Conservation (phyloP, 352 stramenopile genomes). For the Globisporangium canariense region DNA sequence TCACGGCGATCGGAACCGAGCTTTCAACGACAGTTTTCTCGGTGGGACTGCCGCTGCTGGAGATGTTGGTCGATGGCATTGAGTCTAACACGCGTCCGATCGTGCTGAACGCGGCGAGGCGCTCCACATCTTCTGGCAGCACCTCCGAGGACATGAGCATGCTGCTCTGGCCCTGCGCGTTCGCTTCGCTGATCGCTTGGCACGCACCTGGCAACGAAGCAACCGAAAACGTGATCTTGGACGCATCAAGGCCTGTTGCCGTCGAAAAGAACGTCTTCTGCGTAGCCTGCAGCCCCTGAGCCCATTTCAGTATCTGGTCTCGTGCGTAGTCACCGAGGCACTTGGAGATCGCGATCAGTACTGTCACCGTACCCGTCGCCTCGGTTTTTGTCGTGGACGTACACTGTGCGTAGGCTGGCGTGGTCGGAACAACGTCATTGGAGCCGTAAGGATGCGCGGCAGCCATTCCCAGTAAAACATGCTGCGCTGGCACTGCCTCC, state of each 20-base stretch:
- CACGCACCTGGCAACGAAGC: constrained; percentile 33
- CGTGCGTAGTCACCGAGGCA: constrained; percentile 37
- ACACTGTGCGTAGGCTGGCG: background rate
- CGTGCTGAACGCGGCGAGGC: constrained; percentile 4
- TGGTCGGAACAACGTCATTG: no score
- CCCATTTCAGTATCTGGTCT: constrained; percentile 36
- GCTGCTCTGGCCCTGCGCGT: constrained; percentile 21
- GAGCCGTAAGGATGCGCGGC: no score
- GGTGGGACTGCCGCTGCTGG: background rate
- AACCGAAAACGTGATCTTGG: background rate
- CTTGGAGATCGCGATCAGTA: constrained; percentile 60
- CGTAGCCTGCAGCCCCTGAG: background rate
- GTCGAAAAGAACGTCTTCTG: constrained; percentile 11
- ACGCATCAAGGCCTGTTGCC: background rate
- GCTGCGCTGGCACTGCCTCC: constrained; percentile 3
- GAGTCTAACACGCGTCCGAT: constrained; percentile 10
- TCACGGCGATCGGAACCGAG: constrained; percentile 9
- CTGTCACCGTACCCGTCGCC: constrained; percentile 16
- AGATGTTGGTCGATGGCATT: constrained; percentile 1
- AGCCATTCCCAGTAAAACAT: constrained; percentile 8
- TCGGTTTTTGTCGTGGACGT: constrained; percentile 1
- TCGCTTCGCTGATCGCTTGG: constrained; percentile 27
- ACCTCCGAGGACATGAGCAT: constrained; percentile 3
- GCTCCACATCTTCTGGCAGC: background rate
- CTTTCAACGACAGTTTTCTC: background rate